Percentiles rank a stretch among this genome's conserved stretches.
phyloP scores from a whole-genome alignment of 2,329 filamentous ascomycete species.

The Fusarium pseudoanthophilum region DNA sequence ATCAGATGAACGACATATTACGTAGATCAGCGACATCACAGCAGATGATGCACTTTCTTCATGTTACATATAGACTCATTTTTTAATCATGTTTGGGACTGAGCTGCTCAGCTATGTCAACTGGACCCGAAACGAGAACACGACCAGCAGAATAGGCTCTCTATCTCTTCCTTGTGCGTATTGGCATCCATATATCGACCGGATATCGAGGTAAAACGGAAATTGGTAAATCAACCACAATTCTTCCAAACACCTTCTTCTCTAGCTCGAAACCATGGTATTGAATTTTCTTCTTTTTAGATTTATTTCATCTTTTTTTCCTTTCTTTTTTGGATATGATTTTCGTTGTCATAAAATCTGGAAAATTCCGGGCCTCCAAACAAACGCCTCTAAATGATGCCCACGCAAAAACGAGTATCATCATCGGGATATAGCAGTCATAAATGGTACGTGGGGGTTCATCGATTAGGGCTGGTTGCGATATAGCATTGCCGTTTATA shows the following conservation, averaged over 20 bases:
- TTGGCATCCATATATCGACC: conserved; percentile 11
- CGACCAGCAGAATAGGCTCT: background rate
- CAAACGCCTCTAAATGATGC: conserved; percentile 43
- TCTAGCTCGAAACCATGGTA: conserved; percentile 31
- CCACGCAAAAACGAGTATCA: conserved; percentile 26
- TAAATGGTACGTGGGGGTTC: conserved; percentile 15
- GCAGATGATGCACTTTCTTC: conserved; percentile 19
- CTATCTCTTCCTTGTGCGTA: background rate
- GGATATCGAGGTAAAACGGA: conserved; percentile 25
- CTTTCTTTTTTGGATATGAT: background rate
- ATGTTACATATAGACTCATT: conserved; percentile 24
- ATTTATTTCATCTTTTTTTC: background rate
- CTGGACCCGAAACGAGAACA: background rate
- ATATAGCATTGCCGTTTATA: conserved; percentile 16
- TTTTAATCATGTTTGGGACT: conserved; percentile 5
- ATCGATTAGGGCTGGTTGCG: background rate
- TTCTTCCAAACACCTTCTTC: conserved; percentile 10
- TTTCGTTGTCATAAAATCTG: conserved; percentile 22
- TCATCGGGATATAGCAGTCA: conserved; percentile 18
- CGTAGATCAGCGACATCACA: conserved; percentile 20
- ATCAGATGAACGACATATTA: conserved; percentile 4
- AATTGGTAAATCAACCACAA: conserved; percentile 3
- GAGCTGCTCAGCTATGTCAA: conserved; percentile 5
- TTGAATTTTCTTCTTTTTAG: background rate
- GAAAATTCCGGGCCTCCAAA: conserved; percentile 26